These are phyloP conservation scores for Scutellospora calospora DNA, from an alignment of 371 early-diverging fungal genomes.

Conservation along the genomic window DNA sequence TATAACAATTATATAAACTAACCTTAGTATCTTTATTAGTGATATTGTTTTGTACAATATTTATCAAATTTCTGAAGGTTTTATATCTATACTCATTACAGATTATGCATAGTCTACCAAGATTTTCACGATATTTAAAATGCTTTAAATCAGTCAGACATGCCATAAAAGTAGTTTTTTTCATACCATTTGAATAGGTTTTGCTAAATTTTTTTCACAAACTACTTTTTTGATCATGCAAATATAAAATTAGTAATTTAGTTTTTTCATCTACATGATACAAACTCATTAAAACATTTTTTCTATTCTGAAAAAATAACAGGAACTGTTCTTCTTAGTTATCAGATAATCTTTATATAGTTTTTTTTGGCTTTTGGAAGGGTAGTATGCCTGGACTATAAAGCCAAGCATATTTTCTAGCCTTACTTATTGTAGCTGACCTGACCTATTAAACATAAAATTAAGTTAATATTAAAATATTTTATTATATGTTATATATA, in stretches of 20 bases:
- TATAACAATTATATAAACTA: background rate
- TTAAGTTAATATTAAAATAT: too few species aligned
- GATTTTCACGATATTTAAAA: slow-evolving; percentile 4
- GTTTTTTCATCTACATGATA: slow-evolving; percentile 13
- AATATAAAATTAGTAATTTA: background rate
- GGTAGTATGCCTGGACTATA: background rate
- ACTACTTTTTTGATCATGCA: background rate
- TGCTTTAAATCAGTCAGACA: background rate
- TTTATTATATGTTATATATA: too few species aligned
- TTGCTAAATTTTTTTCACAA: slow-evolving; percentile 6
- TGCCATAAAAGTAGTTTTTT: slow-evolving; percentile 24
- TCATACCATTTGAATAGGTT: slow-evolving; percentile 13
- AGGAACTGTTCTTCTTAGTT: background rate
- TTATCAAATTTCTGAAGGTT: background rate
- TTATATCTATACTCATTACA: background rate
- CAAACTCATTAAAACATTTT: slow-evolving; percentile 1
- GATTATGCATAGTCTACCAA: background rate
- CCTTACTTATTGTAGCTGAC: background rate
- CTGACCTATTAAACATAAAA: background rate
- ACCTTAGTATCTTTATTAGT: background rate
- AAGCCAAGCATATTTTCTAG: background rate
- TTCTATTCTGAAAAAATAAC: background rate
- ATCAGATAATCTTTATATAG: background rate
- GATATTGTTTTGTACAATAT: background rate
- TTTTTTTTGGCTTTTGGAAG: slow-evolving; percentile 3